Conservation (phyloP, 1,284 basidiomycete genomes). For the Malassezia obtusa region DNA sequence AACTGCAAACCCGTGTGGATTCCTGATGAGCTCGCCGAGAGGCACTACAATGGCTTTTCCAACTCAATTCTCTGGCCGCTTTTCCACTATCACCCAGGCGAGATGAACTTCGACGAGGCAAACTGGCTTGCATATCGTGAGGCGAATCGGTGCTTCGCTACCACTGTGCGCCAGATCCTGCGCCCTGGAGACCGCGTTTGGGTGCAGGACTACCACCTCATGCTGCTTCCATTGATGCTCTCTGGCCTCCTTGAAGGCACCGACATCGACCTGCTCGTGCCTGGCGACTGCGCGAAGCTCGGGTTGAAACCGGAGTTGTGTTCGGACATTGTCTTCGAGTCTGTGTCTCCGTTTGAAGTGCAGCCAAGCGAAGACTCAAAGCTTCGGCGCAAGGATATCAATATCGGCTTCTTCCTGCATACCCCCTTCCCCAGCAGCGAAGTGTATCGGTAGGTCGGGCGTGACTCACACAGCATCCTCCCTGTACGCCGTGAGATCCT, state of each 20-base stretch:
- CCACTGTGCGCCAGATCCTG: slow-evolving; percentile 69
- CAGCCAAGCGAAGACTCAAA: not conserved
- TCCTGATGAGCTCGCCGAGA: slow-evolving; percentile 89
- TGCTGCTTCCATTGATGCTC: slow-evolving; percentile 91
- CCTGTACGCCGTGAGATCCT: slow-evolving; percentile 94
- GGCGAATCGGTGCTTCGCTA: slow-evolving; percentile 89
- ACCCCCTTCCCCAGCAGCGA: slow-evolving; percentile 97
- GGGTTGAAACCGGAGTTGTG: not conserved
- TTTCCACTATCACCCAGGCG: slow-evolving; percentile 77
- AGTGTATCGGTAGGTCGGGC: slow-evolving; percentile 70
- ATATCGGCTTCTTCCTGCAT: slow-evolving; percentile 93
- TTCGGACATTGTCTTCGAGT: not conserved
- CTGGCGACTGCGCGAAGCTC: slow-evolving; percentile 8
- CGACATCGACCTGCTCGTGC: slow-evolving; percentile 14
- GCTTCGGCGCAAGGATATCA: slow-evolving; percentile 35
- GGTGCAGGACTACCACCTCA: slow-evolving; percentile 62
- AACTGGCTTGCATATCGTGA: slow-evolving; percentile 97
- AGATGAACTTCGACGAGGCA: slow-evolving; percentile 96
- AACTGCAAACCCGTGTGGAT: slow-evolving; percentile 96
- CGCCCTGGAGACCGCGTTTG: slow-evolving; percentile 78
- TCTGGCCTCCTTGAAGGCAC: slow-evolving; percentile 66
- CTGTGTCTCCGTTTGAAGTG: not conserved
- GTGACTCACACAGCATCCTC: slow-evolving; percentile 53
- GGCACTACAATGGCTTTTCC: slow-evolving; percentile 95
- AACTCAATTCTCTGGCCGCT: slow-evolving; percentile 99